A percentile compares a stretch with the other conserved stretches of the same genome.
Conservation (phyloP, 1,284 basidiomycete species). For the Melampsora larici-populina region DNA sequence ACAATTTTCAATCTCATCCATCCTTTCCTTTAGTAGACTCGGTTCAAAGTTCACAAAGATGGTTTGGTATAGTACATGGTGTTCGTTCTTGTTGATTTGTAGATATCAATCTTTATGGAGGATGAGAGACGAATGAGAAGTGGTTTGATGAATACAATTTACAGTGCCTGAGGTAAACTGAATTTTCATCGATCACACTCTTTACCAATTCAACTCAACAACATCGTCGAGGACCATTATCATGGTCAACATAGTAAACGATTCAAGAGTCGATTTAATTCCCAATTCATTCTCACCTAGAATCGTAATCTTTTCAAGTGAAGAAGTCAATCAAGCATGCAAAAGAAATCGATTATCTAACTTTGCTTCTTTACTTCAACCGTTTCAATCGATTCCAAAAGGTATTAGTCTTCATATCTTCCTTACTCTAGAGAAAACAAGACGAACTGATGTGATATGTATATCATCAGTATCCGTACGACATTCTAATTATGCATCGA, state of each 20-base stretch:
- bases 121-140: too few species aligned
- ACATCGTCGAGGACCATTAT: too few species aligned
- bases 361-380: conserved; percentile 45
- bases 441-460: conserved; percentile 31
- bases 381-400: conserved; percentile 42
- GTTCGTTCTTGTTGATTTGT: too few species aligned
- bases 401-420: conserved; percentile 41
- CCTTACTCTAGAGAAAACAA: conserved; percentile 25
- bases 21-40: too few species aligned
- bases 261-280: conserved; percentile 13
- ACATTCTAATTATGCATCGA: conserved; percentile 27
- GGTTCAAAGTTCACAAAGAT: too few species aligned
- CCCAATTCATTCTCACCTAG: conserved; percentile 44
- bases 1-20: too few species aligned
- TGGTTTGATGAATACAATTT: too few species aligned
- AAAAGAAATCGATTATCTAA: conserved; percentile 43
- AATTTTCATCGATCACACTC: too few species aligned
- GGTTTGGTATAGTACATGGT: too few species aligned
- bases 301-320: conserved; percentile 44
- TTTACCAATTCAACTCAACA: too few species aligned
- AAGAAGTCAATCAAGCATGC: conserved; percentile 43
- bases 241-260: background rate
- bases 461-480: conserved; percentile 43
- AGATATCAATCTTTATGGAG: too few species aligned
- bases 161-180: too few species aligned